phyloP scores from a whole-genome alignment of 148 eudicot genomes.

The Rhododendron williamsianum region DNA sequence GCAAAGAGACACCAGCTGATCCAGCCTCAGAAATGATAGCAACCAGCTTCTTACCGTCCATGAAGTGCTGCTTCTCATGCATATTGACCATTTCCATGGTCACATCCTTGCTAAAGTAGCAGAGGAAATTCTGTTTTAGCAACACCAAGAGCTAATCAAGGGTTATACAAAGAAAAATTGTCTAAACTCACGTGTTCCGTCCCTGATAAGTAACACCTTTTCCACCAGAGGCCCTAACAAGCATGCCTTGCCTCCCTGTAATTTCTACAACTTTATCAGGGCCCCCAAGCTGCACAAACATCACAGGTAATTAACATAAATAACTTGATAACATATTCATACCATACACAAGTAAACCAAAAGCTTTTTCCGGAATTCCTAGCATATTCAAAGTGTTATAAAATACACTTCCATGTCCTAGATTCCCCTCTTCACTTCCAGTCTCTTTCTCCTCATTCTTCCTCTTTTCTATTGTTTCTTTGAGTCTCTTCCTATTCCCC shows the following conservation, averaged over 20 bases:
- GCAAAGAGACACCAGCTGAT: conserved; percentile 97
- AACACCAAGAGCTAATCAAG: conserved; percentile 1
- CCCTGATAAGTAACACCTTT: conserved; percentile 59
- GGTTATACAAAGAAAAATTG: neutral
- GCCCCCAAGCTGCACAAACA: conserved; percentile 81
- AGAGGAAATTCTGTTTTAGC: conserved; percentile 9
- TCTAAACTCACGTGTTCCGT: conserved; percentile 71
- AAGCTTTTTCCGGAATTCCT: neutral
- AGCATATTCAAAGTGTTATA: neutral
- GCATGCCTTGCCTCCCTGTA: conserved; percentile 93
- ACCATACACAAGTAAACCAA: neutral
- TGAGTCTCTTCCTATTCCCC: neutral
- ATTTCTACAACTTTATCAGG: conserved; percentile 97
- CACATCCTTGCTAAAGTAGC: conserved; percentile 69
- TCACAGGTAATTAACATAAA: conserved; percentile 1
- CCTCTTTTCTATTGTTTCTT: neutral
- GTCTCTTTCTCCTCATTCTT: neutral
- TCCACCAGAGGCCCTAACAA: conserved; percentile 81
- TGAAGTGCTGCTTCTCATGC: conserved; percentile 92
- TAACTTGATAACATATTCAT: neutral
- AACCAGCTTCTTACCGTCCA: conserved; percentile 84
- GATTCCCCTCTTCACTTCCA: neutral
- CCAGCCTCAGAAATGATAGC: conserved; percentile 99
- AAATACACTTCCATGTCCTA: neutral
- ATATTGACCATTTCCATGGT: conserved; percentile 99